Base-by-base conservation (phyloP, 192 early-diverging fungal genomes). In the Dissophora globulifera region DNA sequence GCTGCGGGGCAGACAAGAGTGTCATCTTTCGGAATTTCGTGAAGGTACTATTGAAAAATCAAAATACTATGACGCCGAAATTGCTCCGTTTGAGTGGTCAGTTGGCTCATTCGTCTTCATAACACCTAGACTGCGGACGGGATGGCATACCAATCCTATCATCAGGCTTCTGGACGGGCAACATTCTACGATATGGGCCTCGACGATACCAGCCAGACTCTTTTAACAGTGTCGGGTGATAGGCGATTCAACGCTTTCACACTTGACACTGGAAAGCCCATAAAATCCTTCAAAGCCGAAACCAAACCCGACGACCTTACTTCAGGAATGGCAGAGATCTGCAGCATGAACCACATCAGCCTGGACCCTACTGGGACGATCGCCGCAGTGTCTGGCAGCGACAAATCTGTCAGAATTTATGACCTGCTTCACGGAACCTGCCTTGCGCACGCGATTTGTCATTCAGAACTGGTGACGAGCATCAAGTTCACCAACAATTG, bases 1-100 rank as follows among this genome's bases (percentile, higher is more conserved):
- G 90, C 53, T 93, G 90, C 68, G 91, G 85, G 10, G 92, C 92
- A 10, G 93, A 95, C 62, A 95, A 94, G 78, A 90, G 91, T 20
- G 72, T 95, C 6, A 89, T 92, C 6, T 95, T 95, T 53, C 83
- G 93, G 29, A 70, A 64, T 47, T 56, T 50, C 22, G 58, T 48
- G 17, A 68, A 75, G 57, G 74, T 80, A 52, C 20, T 20, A 6
- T 20, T 23, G 2, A 22, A 26, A 26, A 1, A n/a, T n/a, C n/a
- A n/a, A n/a, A n/a, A n/a, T n/a, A n/a, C n/a, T n/a, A n/a, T n/a
- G n/a, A n/a, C n/a, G n/a, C n/a, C n/a, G n/a, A n/a, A n/a, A n/a
- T n/a, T n/a, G n/a, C n/a, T n/a, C n/a, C n/a, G n/a, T n/a, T n/a
- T n/a, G n/a, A n/a, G n/a, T n/a, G n/a, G n/a, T n/a, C n/a, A n/a